These are phyloP conservation scores for Dendrobium catenatum DNA, from an alignment of 106 monocot genomes.

Conservation along the genomic window DNA sequence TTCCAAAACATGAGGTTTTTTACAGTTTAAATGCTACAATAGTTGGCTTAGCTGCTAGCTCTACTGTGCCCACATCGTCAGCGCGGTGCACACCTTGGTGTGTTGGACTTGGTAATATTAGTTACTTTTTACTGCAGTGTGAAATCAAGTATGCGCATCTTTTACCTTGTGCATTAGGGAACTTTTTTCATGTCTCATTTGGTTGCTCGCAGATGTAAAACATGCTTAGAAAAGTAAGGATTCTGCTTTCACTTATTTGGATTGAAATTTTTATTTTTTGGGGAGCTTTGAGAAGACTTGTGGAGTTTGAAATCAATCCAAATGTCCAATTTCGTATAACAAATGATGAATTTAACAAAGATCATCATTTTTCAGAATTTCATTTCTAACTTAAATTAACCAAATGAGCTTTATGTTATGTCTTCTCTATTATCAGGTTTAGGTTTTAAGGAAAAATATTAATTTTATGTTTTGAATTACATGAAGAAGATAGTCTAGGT, in stretches of 20 bases:
- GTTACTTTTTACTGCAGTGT: background rate
- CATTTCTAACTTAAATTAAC: background rate
- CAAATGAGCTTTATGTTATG: background rate
- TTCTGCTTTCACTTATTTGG: background rate
- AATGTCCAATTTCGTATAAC: no score
- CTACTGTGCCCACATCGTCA: slow-evolving; percentile 13
- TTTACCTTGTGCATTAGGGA: background rate
- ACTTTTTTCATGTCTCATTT: background rate
- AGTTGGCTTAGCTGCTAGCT: slow-evolving; percentile 68
- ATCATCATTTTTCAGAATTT: no score
- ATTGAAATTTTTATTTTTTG: background rate
- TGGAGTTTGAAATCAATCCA: no score
- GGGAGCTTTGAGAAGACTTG: no score
- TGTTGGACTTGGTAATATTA: slow-evolving; percentile 70
- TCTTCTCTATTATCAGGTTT: background rate
- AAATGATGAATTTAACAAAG: no score
- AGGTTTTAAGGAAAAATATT: background rate
- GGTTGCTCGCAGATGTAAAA: background rate
- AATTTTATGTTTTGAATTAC: background rate
- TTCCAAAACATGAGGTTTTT: slow-evolving; percentile 63
- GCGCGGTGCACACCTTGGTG: slow-evolving; percentile 48
- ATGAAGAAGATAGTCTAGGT: background rate
- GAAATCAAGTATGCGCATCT: background rate
- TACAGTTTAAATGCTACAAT: slow-evolving; percentile 89
- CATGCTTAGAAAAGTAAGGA: background rate